These are phyloP conservation scores for Prunus salicina DNA, from an alignment of 306 rosid species.

Conservation along the genomic window DNA sequence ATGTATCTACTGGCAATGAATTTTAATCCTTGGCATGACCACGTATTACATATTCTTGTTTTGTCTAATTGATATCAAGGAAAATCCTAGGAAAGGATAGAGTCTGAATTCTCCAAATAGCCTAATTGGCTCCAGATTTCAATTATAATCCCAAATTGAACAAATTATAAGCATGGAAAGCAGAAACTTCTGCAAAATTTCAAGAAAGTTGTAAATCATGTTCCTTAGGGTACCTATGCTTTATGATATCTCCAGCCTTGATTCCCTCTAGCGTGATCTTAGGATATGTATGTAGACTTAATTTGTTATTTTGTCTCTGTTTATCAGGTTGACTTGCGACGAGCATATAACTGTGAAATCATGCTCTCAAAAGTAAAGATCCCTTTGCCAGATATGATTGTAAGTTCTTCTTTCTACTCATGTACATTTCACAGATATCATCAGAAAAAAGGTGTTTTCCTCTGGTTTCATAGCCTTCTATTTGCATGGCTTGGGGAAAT, in stretches of 20 bases:
- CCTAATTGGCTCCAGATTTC: neutral
- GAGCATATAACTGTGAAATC: conserved; percentile 64
- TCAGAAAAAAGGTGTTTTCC: neutral
- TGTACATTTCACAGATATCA: neutral
- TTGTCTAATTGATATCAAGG: neutral
- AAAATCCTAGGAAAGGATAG: neutral
- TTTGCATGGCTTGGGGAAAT: conserved; percentile 3
- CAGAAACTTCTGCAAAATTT: neutral
- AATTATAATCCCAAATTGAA: neutral
- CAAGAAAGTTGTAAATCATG: neutral
- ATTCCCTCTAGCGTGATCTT: neutral
- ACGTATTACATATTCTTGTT: neutral
- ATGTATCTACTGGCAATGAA: too few relatives aligned
- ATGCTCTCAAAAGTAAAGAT: conserved; percentile 63
- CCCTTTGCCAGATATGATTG: conserved; percentile 58
- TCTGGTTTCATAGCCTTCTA: neutral
- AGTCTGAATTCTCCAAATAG: neutral
- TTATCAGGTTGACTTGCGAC: conserved; percentile 55
- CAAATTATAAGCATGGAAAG: neutral
- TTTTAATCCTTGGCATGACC: neutral
- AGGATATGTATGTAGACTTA: neutral
- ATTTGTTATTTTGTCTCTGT: conserved; percentile 10
- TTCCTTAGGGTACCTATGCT: neutral
- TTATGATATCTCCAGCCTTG: neutral
- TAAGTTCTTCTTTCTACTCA: conserved; percentile 30